Evolutionary conservation across 345 rosid species (phyloP).

Genomic region (Noccaea bulbosa): DNA sequence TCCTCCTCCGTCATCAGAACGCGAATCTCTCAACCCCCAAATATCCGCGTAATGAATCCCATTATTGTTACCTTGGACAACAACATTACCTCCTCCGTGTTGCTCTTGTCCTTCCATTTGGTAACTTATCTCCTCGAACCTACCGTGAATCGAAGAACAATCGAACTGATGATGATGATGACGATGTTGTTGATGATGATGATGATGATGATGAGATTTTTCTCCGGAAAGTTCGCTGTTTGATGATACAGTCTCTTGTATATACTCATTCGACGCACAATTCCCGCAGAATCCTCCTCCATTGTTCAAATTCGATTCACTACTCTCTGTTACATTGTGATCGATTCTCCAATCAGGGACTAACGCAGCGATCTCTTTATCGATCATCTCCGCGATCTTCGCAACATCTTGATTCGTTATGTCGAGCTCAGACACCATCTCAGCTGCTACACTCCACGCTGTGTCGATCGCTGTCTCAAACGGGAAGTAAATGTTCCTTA

Average conservation of each 20-base stretch:
- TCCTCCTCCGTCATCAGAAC: conserved; percentile 48
- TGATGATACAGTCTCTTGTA: conserved; percentile 54
- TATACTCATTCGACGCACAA: conserved; percentile 48
- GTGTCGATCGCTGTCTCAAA: conserved; percentile 76
- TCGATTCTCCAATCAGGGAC: conserved; percentile 72
- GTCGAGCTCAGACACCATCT: conserved; percentile 92
- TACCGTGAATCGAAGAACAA: conserved; percentile 59
- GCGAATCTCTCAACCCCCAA: conserved; percentile 63
- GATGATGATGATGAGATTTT: conserved; percentile 51
- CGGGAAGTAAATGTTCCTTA: conserved; percentile 87
- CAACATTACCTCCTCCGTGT: conserved; percentile 24
- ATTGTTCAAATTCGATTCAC: conserved; percentile 15
- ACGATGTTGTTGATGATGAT: background rate
- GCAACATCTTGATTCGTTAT: conserved; percentile 75
- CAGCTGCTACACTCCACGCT: conserved; percentile 75
- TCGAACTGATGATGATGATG: conserved; percentile 18
- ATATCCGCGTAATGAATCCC: conserved; percentile 55
- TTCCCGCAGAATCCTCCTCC: conserved; percentile 45
- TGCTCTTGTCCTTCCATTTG: conserved; percentile 61
- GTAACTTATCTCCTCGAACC: conserved; percentile 84
- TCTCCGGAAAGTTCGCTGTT: conserved; percentile 40
- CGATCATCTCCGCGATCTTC: conserved; percentile 91
- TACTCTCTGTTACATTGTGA: conserved; percentile 38
- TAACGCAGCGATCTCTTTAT: conserved; percentile 66
- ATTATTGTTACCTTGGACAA: conserved; percentile 16